A percentile compares a stretch with the other conserved stretches of the same genome.
Evolutionary conservation across 2,329 filamentous ascomycete species (phyloP).

Genomic region (Teratosphaeria zuluensis): DNA sequence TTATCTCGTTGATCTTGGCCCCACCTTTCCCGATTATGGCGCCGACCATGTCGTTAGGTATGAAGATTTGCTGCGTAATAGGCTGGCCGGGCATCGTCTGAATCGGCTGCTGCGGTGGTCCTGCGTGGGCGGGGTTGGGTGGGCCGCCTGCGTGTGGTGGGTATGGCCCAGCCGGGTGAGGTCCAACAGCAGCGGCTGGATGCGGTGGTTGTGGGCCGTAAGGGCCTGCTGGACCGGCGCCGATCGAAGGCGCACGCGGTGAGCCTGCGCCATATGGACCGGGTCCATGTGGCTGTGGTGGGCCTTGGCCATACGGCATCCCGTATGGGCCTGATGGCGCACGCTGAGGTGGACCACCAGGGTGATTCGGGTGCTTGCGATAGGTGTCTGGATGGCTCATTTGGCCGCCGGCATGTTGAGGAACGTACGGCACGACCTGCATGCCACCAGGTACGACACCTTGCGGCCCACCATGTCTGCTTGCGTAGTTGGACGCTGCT

Average conservation of each 20-base stretch:
- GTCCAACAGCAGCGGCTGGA: constrained; percentile 11
- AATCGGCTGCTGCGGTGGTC: constrained; percentile 65
- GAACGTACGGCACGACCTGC: constrained; percentile 97
- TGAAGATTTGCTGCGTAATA: constrained; percentile 96
- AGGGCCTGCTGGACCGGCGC: constrained; percentile 63
- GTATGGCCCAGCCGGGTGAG: neutral
- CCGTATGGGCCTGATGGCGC: constrained; percentile 48
- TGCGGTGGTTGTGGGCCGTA: constrained; percentile 33
- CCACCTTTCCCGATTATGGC: constrained; percentile 98
- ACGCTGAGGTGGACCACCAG: constrained; percentile 56
- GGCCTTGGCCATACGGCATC: constrained; percentile 59
- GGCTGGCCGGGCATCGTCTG: constrained; percentile 64
- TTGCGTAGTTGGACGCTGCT: constrained; percentile 94
- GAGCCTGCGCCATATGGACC: constrained; percentile 68
- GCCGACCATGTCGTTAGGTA: constrained; percentile 98
- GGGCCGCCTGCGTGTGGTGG: constrained; percentile 36
- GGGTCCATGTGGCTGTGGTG: constrained; percentile 38
- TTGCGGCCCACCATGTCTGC: constrained; percentile 82
- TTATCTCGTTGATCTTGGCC: constrained; percentile 98
- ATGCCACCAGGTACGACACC: constrained; percentile 93
- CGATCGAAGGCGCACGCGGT: constrained; percentile 67
- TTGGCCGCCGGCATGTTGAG: constrained; percentile 83
- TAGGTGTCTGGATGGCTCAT: constrained; percentile 73
- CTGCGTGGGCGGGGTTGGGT: constrained; percentile 49
- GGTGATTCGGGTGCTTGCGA: constrained; percentile 64